Conservation (phyloP, 352 stramenopile genomes). For the Thraustochytrium striatum region DNA sequence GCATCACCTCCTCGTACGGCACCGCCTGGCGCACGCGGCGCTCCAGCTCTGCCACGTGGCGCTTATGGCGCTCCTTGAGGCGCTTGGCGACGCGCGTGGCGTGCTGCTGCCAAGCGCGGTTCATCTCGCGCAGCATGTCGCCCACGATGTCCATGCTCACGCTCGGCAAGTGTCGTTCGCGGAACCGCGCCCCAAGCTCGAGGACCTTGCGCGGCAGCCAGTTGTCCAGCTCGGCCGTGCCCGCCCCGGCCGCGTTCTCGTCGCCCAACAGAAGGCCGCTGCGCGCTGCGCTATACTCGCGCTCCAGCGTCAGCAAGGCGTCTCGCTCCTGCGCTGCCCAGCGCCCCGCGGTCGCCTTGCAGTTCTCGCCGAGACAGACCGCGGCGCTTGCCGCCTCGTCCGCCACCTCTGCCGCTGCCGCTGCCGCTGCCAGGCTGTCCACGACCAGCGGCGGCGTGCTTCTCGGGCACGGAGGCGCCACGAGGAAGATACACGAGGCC, state of each 20-base stretch:
- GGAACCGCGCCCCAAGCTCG: background rate
- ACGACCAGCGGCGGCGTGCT: no score
- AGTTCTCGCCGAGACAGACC: no score
- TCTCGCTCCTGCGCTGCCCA: no score
- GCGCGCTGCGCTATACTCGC: background rate
- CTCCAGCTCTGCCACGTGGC: background rate
- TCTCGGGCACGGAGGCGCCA: no score
- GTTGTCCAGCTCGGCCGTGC: background rate
- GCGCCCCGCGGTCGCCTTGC: no score
- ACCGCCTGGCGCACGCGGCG: background rate
- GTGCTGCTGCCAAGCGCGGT: background rate
- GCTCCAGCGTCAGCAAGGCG: background rate
- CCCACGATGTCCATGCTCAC: background rate
- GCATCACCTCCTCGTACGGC: conserved; percentile 40
- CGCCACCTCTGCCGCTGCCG: no score
- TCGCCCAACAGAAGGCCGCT: background rate
- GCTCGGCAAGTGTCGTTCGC: background rate
- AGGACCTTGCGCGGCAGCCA: conserved; percentile 10
- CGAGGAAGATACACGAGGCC: background rate
- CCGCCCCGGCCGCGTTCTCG: background rate
- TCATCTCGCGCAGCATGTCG: conserved; percentile 16
- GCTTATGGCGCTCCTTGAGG: conserved; percentile 1
- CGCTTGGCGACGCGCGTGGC: background rate
- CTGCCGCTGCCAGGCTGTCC: no score
- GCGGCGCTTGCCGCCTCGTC: no score